These are phyloP conservation scores for Corymbia calophylla DNA, from an alignment of 441 rosid genomes.

Conservation along the genomic window DNA sequence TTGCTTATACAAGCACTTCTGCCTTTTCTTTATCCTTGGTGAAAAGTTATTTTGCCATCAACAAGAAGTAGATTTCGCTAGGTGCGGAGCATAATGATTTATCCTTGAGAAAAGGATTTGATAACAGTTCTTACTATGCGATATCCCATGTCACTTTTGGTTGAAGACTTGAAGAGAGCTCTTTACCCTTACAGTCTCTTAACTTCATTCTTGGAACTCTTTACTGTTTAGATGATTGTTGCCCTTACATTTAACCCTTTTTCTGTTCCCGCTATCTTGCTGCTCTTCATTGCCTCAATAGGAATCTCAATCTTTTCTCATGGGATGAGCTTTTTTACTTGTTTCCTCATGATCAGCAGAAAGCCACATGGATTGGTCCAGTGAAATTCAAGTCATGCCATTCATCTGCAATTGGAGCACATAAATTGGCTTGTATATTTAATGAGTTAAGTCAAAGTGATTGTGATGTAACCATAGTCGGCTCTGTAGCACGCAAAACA, in stretches of 20 bases:
- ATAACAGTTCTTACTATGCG: not conserved
- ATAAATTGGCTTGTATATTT: conserved; percentile 35
- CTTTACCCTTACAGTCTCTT: not conserved
- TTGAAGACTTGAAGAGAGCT: not conserved
- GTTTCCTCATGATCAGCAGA: conserved; percentile 27
- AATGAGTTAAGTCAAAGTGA: conserved; percentile 20
- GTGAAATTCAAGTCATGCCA: conserved; percentile 32
- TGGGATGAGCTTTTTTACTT: not conserved
- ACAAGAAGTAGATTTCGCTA: not conserved
- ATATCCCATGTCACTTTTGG: not conserved
- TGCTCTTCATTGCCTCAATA: not conserved
- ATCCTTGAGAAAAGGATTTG: not conserved
- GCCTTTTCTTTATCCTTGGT: not conserved
- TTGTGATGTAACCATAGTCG: conserved; percentile 44
- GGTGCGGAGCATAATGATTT: not conserved
- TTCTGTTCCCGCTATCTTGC: not conserved
- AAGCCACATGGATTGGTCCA: conserved; percentile 61
- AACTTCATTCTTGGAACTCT: not conserved
- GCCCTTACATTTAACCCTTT: not conserved
- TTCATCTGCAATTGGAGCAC: conserved; percentile 24
- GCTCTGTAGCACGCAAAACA: conserved; percentile 35
- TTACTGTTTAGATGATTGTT: not conserved
- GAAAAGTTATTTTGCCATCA: not conserved
- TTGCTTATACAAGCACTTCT: not conserved
- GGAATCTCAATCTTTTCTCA: not conserved